Base-by-base conservation (phyloP, 495 filamentous ascomycete genomes). In the Parathielavia appendiculata region DNA sequence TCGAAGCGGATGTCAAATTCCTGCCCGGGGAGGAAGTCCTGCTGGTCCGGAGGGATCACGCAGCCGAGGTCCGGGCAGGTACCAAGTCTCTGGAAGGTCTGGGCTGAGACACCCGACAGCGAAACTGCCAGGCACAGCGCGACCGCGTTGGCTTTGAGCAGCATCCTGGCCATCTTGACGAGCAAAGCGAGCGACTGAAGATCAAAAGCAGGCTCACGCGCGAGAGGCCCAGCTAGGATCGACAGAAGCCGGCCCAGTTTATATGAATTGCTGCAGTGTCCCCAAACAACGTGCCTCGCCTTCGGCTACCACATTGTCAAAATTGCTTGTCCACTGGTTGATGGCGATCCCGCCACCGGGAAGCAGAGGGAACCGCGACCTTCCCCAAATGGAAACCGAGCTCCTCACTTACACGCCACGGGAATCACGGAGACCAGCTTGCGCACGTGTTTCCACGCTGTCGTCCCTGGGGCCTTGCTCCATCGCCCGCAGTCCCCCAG, bases 1-100 rank as follows among this genome's bases (percentile, higher is more conserved):
- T 90, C 87, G 26, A 90, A 78, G 23, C 87, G 83, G 56, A 90
- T 83, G 68, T 90, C 87, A 64, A 90, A 90, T 64, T 79, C 83
- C 67, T 89, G 86, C 26, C 87, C 87, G 3, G 87, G 78, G 0
- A 90, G 76, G 75, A 90, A 89, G 62, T 90, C 87, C 38, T 80
- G 83, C 77, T 89, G 86, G 63, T 90, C 87, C 0, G 87, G 87
- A 14, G 87, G 87, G 34, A 90, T 79, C 51, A 90, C 76, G 64
- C 87, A 90, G 57, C 87, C 87, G n/a, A 90, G 73, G 12, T 77
- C 77, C 5, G 86, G 87, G 64, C 87, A 90, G 19, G 79, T 80
- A 51, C 87, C 86, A 19, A 89, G 76, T 48, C 87, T 73, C 70
- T 85, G 86, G 69, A 81, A 87, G 17, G 85, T 87, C 71, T 90